Conservation (phyloP, 2,329 filamentous ascomycete species). For the Penicillium sp. region DNA sequence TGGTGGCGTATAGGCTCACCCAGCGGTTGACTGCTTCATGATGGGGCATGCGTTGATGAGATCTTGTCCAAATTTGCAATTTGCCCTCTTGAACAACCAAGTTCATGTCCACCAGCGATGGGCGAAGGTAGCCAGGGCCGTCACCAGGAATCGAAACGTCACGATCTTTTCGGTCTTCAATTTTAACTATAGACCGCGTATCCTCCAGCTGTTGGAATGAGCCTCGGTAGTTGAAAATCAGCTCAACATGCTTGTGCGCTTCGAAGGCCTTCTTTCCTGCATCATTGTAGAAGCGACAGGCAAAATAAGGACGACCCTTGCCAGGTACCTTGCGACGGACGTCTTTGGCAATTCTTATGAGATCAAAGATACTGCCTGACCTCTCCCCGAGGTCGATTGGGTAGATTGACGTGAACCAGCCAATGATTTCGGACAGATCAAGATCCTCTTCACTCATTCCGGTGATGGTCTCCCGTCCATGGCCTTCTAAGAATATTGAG, state of each 20-base stretch:
- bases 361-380: too few relatives aligned
- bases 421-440: not conserved
- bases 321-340: not conserved
- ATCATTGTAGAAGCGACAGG: not conserved
- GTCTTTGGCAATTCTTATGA: not conserved
- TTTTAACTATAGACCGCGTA: too few relatives aligned
- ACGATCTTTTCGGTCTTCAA: too few relatives aligned
- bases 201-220: slow-evolving; percentile 7
- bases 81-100: too few relatives aligned
- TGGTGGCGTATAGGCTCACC: too few relatives aligned
- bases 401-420: slow-evolving; percentile 1
- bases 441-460: not conserved
- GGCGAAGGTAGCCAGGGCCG: too few relatives aligned
- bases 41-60: too few relatives aligned
- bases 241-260: not conserved
- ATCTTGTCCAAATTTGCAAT: too few relatives aligned
- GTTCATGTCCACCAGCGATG: too few relatives aligned
- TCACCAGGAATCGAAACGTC: too few relatives aligned
- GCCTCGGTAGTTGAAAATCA: slow-evolving; percentile 11
- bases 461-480: slow-evolving; percentile 1
- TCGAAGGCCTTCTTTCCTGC: not conserved
- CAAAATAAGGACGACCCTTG: not conserved
- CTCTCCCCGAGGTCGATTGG: not conserved
- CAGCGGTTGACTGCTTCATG: too few relatives aligned
- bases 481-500: slow-evolving; percentile 2